phyloP scores from a whole-genome alignment of 768 basidiomycete genomes.

The Mycena olivaceomarginata region DNA sequence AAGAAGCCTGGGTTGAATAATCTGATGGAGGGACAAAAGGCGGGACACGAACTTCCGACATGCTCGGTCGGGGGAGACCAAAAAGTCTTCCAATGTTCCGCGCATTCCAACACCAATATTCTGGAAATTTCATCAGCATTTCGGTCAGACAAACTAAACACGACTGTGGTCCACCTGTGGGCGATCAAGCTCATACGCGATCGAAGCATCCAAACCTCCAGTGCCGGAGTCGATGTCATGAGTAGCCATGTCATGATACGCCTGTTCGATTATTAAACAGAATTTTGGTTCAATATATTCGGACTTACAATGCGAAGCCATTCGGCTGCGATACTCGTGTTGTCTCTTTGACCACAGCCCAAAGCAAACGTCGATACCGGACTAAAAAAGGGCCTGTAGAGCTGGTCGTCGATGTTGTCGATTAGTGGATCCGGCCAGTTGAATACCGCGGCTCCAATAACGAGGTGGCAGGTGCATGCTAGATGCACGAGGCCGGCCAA shows the following conservation, averaged over 20 bases:
- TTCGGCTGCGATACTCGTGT: slow-evolving; percentile 36
- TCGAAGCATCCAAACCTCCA: slow-evolving; percentile 48
- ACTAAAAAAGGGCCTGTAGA: slow-evolving; percentile 10
- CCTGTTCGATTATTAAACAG: neutral
- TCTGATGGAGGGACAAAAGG: neutral
- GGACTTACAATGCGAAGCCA: slow-evolving; percentile 42
- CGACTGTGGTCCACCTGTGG: slow-evolving; percentile 18
- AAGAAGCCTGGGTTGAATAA: neutral
- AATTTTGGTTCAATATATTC: too few relatives aligned
- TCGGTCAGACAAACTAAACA: slow-evolving; percentile 12
- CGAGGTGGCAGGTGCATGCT: neutral
- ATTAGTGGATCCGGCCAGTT: slow-evolving; percentile 33
- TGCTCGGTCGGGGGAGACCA: neutral
- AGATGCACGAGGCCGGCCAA: neutral
- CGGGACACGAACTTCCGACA: slow-evolving; percentile 30
- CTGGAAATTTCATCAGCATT: neutral
- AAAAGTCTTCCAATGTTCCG: slow-evolving; percentile 10
- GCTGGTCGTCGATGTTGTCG: slow-evolving; percentile 15
- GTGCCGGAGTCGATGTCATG: slow-evolving; percentile 39
- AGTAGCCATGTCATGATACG: slow-evolving; percentile 48
- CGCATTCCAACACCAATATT: slow-evolving; percentile 12
- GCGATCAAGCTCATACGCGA: slow-evolving; percentile 43
- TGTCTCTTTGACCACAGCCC: slow-evolving; percentile 27
- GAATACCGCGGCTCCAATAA: slow-evolving; percentile 32
- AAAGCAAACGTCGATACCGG: neutral